These are phyloP conservation scores for Huntiella abstrusa DNA, from an alignment of 2,329 filamentous ascomycete genomes.

Conservation along the genomic window DNA sequence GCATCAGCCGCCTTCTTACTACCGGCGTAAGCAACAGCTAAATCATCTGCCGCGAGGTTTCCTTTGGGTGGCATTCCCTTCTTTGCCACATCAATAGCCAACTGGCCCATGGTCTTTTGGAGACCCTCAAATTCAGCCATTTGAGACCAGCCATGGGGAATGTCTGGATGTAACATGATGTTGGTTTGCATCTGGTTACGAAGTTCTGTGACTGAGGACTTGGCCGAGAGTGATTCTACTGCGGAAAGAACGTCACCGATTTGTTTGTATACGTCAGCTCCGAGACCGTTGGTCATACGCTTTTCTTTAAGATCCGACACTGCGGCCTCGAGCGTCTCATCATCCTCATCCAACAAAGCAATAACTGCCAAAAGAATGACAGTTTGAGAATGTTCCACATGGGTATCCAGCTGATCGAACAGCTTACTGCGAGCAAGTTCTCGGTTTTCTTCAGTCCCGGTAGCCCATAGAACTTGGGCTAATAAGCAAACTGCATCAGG, in stretches of 20 bases:
- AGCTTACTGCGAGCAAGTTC: constrained; percentile 61
- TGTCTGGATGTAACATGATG: constrained; percentile 62
- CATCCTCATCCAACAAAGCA: constrained; percentile 61
- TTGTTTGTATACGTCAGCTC: constrained; percentile 42
- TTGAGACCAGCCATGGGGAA: constrained; percentile 65
- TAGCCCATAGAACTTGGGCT: constrained; percentile 85
- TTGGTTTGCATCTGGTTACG: constrained; percentile 51
- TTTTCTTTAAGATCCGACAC: constrained; percentile 56
- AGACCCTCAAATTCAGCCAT: constrained; percentile 42
- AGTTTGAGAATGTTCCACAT: constrained; percentile 59
- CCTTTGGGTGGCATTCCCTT: constrained; percentile 58
- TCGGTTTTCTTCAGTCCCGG: constrained; percentile 54
- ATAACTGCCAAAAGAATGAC: constrained; percentile 70
- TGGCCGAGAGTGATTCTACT: constrained; percentile 41
- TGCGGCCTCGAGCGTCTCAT: constrained; percentile 64
- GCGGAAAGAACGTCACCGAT: constrained; percentile 61
- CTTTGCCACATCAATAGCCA: constrained; percentile 38
- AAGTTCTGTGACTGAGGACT: constrained; percentile 29
- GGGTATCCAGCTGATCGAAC: constrained; percentile 57
- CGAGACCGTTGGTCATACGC: constrained; percentile 46
- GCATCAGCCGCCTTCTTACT: constrained; percentile 55
- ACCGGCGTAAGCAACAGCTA: constrained; percentile 56
- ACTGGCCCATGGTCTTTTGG: constrained; percentile 58
- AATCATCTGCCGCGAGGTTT: constrained; percentile 43
- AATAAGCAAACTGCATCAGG: constrained; percentile 76